Percentiles rank a stretch among this genome's conserved stretches.
These are phyloP conservation scores for Ascochyta koolunga DNA, from an alignment of 2,329 filamentous ascomycete species.

Conservation along the genomic window DNA sequence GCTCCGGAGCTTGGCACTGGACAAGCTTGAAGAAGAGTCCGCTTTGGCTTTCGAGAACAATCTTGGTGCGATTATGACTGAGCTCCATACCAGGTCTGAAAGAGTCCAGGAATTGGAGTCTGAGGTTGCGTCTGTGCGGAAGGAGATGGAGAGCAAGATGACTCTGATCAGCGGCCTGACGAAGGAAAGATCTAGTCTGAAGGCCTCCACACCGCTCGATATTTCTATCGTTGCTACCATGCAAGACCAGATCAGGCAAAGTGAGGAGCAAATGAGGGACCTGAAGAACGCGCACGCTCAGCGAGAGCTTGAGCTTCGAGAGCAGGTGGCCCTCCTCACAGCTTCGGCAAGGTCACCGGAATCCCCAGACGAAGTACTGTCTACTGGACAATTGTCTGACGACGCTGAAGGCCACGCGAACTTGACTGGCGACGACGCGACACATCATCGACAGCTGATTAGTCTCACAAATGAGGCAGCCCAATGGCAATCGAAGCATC, in stretches of 20 bases:
- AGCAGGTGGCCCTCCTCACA: conserved; percentile 73
- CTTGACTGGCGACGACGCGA: conserved; percentile 29
- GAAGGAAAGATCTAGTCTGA: conserved; percentile 88
- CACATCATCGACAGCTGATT: conserved; percentile 64
- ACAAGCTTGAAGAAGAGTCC: conserved; percentile 81
- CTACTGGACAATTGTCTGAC: conserved; percentile 20
- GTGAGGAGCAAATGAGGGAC: conserved; percentile 75
- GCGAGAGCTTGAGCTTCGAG: conserved; percentile 75
- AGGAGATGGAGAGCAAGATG: conserved; percentile 97
- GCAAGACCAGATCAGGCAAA: conserved; percentile 85
- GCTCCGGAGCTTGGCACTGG: conserved; percentile 83
- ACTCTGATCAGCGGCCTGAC: conserved; percentile 94
- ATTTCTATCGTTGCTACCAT: conserved; percentile 88
- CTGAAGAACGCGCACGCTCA: conserved; percentile 74
- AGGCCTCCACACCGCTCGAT: conserved; percentile 79
- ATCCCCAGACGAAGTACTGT: conserved; percentile 24
- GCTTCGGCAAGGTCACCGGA: conserved; percentile 52
- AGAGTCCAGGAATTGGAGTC: conserved; percentile 88
- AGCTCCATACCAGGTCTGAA: conserved; percentile 84
- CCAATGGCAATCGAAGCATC: conserved; percentile 78
- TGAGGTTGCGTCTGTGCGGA: conserved; percentile 81
- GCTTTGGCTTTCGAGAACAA: conserved; percentile 94
- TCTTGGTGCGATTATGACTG: conserved; percentile 88
- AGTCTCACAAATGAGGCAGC: conserved; percentile 74
- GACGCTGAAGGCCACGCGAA: conserved; percentile 17